Conservation (phyloP, 2,329 filamentous ascomycete species). For the Pseudopyrenochaeta lycopersici region DNA sequence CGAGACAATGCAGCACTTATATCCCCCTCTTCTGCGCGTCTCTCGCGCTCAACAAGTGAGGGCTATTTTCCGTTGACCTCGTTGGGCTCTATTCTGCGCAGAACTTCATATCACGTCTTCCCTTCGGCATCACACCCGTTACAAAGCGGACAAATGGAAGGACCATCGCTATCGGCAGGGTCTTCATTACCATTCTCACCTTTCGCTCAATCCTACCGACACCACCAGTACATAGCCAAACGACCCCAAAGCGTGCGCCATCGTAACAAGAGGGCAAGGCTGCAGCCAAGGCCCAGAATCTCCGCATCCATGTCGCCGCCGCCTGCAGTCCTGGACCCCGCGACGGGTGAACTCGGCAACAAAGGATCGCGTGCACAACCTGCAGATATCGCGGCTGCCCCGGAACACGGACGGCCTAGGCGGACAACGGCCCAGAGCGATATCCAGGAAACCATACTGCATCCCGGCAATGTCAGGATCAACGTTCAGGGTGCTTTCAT, state of each 20-base stretch:
- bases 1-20: conserved; percentile 30
- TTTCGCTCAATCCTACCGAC: conserved; percentile 29
- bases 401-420: conserved; percentile 32
- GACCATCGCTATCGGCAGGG: conserved; percentile 36
- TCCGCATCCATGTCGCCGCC: conserved; percentile 42
- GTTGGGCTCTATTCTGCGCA: conserved; percentile 50
- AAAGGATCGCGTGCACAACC: conserved; percentile 24
- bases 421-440: conserved; percentile 48
- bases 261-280: conserved; percentile 44
- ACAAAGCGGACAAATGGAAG: conserved; percentile 50
- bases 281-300: conserved; percentile 47
- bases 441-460: conserved; percentile 63
- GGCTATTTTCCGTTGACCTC: conserved; percentile 15
- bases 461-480: conserved; percentile 81
- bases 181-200: conserved; percentile 25
- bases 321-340: conserved; percentile 32
- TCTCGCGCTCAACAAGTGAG: background rate
- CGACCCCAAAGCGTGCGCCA: conserved; percentile 35
- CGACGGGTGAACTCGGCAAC: conserved; percentile 42
- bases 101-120: conserved; percentile 48
- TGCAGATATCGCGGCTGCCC: conserved; percentile 24
- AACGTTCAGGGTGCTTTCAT: conserved; percentile 98
- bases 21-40: conserved; percentile 10
- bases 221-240: conserved; percentile 22
- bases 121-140: conserved; percentile 35